phyloP scores from a whole-genome alignment of 2,329 filamentous ascomycete species.

The Aspergillus ochraceus region DNA sequence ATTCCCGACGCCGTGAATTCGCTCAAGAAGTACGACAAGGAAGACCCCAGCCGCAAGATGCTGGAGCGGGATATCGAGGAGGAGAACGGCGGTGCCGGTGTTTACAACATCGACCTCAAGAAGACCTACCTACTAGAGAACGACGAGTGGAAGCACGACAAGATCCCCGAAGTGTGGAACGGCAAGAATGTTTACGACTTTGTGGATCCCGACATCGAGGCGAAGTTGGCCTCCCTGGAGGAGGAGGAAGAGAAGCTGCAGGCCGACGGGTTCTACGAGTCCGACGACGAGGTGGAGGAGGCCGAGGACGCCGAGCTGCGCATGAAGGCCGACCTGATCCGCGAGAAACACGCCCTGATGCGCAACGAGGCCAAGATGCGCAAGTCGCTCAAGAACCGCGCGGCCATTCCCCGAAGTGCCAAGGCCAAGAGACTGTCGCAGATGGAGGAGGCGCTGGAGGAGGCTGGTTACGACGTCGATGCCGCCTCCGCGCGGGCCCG shows the following conservation, averaged over 20 bases:
- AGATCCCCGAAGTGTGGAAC: conserved; percentile 88
- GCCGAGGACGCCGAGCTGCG: conserved; percentile 83
- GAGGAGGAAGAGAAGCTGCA: conserved; percentile 94
- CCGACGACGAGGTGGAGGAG: conserved; percentile 78
- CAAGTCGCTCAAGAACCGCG: conserved; percentile 96
- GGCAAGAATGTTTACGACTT: conserved; percentile 98
- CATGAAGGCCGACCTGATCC: conserved; percentile 91
- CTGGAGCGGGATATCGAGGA: conserved; percentile 86
- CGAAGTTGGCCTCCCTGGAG: conserved; percentile 86
- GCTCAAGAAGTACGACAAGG: conserved; percentile 85
- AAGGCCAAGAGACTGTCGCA: conserved; percentile 80
- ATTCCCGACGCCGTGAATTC: conserved; percentile 83
- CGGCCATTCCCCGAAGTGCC: conserved; percentile 81
- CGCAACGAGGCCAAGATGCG: conserved; percentile 93
- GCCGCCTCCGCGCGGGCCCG: conserved; percentile 73
- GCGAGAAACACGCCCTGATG: conserved; percentile 89
- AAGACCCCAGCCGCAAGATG: conserved; percentile 76
- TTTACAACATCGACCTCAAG: conserved; percentile 91
- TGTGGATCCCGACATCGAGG: conserved; percentile 93
- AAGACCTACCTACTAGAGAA: conserved; percentile 85
- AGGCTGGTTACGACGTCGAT: conserved; percentile 80
- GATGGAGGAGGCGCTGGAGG: conserved; percentile 82
- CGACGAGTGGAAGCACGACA: conserved; percentile 93
- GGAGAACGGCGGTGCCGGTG: conserved; percentile 90
- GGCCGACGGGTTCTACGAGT: conserved; percentile 90